These are phyloP conservation scores for Gentiana dahurica DNA, from an alignment of 257 asterid species.

Conservation along the genomic window DNA sequence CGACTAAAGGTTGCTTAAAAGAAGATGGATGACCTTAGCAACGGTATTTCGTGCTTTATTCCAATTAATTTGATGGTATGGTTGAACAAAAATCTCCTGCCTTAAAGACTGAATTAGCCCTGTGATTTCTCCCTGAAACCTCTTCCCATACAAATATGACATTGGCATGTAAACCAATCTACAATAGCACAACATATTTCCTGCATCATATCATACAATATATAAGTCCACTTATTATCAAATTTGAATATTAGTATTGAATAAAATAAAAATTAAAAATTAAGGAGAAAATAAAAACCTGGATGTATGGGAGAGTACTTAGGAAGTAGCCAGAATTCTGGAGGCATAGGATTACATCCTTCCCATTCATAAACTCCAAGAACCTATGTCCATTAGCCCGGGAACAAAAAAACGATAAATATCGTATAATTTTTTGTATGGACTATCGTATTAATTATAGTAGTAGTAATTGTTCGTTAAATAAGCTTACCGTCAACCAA, in stretches of 20 bases:
- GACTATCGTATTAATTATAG: no score
- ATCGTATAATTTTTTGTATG: no score
- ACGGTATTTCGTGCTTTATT: conserved; percentile 33
- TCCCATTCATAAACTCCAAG: conserved; percentile 46
- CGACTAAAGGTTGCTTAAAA: no score
- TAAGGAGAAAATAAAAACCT: conserved; percentile 15
- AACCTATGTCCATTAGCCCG: conserved; percentile 14
- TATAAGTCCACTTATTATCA: background rate
- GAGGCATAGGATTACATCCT: conserved; percentile 50
- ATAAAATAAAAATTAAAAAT: background rate
- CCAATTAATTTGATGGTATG: conserved; percentile 39
- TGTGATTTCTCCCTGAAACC: conserved; percentile 38
- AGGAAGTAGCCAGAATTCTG: conserved; percentile 51
- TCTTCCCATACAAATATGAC: conserved; percentile 55
- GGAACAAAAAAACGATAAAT: no score
- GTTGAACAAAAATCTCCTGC: conserved; percentile 25
- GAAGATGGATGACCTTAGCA: conserved; percentile 28
- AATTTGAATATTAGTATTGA: background rate
- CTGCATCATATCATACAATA: conserved; percentile 9
- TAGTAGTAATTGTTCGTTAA: no score
- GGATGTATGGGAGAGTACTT: conserved; percentile 31
- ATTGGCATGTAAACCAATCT: conserved; percentile 51
- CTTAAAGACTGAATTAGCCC: conserved; percentile 13
- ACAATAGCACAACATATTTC: conserved; percentile 38
- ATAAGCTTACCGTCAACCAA: conserved; percentile 29